Conservation (phyloP, 148 eudicot genomes). For the Chenopodium suecicum region DNA sequence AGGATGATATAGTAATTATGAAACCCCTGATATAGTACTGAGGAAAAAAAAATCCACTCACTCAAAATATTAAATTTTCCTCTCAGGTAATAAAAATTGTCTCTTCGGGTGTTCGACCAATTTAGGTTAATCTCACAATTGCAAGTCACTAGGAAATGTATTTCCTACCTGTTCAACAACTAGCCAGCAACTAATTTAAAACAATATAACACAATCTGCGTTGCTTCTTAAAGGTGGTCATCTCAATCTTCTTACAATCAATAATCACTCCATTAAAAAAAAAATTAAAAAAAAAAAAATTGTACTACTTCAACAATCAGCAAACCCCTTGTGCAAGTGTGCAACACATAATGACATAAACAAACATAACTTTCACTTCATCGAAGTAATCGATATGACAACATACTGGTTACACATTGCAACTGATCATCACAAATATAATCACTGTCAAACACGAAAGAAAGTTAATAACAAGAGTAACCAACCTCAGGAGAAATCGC, state of each 20-base stretch:
- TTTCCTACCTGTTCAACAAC: neutral
- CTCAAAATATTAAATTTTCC: neutral
- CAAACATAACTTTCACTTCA: neutral
- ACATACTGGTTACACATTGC: neutral
- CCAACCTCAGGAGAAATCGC: constrained; percentile 88
- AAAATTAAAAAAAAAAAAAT: neutral
- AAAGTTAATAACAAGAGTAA: neutral
- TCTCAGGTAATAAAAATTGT: neutral
- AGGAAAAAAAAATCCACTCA: neutral
- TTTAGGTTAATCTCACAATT: neutral
- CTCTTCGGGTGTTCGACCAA: neutral
- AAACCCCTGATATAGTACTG: neutral
- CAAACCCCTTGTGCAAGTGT: neutral
- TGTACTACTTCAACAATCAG: neutral
- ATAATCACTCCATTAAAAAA: neutral
- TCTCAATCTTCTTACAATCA: neutral
- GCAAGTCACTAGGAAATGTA: neutral
- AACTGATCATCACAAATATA: neutral
- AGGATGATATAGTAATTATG: neutral
- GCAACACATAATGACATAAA: neutral
- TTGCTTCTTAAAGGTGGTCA: neutral
- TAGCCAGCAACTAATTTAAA: neutral
- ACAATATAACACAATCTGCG: neutral
- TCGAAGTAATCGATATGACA: neutral
- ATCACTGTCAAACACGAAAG: neutral